Evolutionary conservation across 139 green algal genomes (phyloP).

Genomic region (Spirogloea muscicola): DNA sequence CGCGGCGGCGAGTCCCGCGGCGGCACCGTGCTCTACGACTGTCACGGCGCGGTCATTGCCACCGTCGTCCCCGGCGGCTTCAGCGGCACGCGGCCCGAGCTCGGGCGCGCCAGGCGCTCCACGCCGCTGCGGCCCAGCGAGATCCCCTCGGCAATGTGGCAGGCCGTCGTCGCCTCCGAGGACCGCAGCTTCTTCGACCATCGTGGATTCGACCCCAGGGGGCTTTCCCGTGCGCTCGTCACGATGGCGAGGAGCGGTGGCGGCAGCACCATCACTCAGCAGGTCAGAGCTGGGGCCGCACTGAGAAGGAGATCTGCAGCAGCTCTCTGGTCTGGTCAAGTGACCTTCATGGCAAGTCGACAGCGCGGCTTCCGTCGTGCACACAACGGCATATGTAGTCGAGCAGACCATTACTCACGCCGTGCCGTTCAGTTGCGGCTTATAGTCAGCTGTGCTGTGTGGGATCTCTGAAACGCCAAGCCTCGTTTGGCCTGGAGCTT

Average conservation of each 20-base stretch:
- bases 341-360: too few relatives aligned
- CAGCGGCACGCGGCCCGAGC: constrained; percentile 3
- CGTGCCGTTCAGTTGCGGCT: too few relatives aligned
- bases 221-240: constrained; percentile 50
- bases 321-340: too few relatives aligned
- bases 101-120: neutral
- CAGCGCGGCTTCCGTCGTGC: too few relatives aligned
- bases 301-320: too few relatives aligned
- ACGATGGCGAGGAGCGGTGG: constrained; percentile 51
- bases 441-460: too few relatives aligned
- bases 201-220: constrained; percentile 52
- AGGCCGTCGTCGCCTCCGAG: constrained; percentile 56
- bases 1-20: neutral
- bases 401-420: too few relatives aligned
- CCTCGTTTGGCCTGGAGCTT: too few relatives aligned
- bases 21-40: constrained; percentile 43
- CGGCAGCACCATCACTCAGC: constrained; percentile 64
- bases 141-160: constrained; percentile 50
- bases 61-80: constrained; percentile 42
- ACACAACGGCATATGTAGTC: too few relatives aligned
- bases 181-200: constrained; percentile 62
- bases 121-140: constrained; percentile 18
- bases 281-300: constrained; percentile 33
- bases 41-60: constrained; percentile 46
- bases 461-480: too few relatives aligned